Evolutionary conservation across 2,329 filamentous ascomycete species (phyloP).

Genomic region (Chalaropsis ovoidea): DNA sequence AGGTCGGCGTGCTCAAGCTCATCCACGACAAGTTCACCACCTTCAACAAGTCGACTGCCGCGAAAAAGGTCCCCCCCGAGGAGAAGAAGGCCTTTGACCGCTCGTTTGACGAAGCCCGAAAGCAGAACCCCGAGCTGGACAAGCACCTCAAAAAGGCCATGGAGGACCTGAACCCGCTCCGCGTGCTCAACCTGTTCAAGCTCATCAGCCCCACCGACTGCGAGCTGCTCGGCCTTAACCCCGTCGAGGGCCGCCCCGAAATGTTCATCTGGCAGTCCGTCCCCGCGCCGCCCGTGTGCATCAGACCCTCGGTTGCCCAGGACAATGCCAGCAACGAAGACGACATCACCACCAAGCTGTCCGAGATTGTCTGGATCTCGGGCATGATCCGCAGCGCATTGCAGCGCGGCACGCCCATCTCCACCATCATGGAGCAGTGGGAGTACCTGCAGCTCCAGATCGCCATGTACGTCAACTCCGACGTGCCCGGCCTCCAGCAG

Average conservation of each 20-base stretch:
- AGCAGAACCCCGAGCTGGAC: constrained; percentile 70
- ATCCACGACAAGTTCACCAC: constrained; percentile 84
- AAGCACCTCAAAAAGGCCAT: constrained; percentile 86
- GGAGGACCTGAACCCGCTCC: constrained; percentile 84
- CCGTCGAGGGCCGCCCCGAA: constrained; percentile 77
- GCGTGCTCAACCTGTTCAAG: constrained; percentile 84
- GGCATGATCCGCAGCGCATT: constrained; percentile 75
- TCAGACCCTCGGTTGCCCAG: constrained; percentile 86
- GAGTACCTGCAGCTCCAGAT: constrained; percentile 92
- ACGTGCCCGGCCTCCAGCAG: constrained; percentile 84
- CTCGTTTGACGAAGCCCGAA: constrained; percentile 71
- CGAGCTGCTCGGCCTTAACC: constrained; percentile 80
- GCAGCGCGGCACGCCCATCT: constrained; percentile 70
- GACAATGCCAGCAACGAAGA: constrained; percentile 92
- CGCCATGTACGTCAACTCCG: constrained; percentile 96
- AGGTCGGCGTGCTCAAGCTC: constrained; percentile 84
- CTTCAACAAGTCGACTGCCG: constrained; percentile 79
- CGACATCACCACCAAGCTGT: constrained; percentile 91
- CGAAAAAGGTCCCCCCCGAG: constrained; percentile 69
- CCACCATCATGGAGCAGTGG: constrained; percentile 96
- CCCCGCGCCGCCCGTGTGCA: constrained; percentile 86
- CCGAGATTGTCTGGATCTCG: constrained; percentile 89
- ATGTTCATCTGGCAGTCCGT: constrained; percentile 98
- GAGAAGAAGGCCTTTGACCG: constrained; percentile 78
- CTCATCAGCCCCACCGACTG: constrained; percentile 76